A percentile compares a stretch with the other conserved stretches of the same genome.
These are phyloP conservation scores for Trifolium fragiferum DNA, from an alignment of 306 rosid genomes.

Conservation along the genomic window DNA sequence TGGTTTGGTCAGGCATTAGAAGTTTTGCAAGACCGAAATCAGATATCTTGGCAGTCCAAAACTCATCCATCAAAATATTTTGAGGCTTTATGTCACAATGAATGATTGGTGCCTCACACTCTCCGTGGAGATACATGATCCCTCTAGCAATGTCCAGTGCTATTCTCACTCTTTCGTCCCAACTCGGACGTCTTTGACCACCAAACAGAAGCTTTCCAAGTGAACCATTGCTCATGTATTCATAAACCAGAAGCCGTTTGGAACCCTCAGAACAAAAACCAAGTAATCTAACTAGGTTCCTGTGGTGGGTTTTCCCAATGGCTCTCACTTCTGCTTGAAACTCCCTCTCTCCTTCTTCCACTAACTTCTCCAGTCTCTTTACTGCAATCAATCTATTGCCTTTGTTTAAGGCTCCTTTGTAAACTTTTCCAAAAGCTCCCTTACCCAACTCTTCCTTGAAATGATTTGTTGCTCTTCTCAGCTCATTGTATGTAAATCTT, in stretches of 20 bases:
- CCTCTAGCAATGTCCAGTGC: constrained; percentile 52
- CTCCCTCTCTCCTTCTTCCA: constrained; percentile 52
- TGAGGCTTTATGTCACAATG: constrained; percentile 54
- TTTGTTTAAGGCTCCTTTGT: constrained; percentile 38
- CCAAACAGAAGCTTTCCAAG: constrained; percentile 48
- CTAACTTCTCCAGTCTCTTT: constrained; percentile 46
- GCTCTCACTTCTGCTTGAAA: constrained; percentile 48
- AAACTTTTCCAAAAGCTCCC: constrained; percentile 51
- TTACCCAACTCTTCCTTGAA: constrained; percentile 49
- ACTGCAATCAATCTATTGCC: constrained; percentile 43
- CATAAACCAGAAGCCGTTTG: constrained; percentile 54
- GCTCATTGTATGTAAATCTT: constrained; percentile 45
- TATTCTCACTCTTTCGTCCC: constrained; percentile 50
- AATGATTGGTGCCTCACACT: constrained; percentile 48
- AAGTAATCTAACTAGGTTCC: constrained; percentile 48
- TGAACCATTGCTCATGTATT: constrained; percentile 55
- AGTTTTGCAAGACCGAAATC: constrained; percentile 52
- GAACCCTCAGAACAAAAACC: constrained; percentile 49
- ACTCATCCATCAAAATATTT: constrained; percentile 56
- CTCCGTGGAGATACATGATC: constrained; percentile 49
- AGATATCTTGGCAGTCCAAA: constrained; percentile 47
- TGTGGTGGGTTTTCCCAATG: constrained; percentile 50
- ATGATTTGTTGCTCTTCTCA: constrained; percentile 43
- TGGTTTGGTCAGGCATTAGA: constrained; percentile 49
- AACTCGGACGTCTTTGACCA: constrained; percentile 26